Base-by-base conservation (phyloP, 2,329 filamentous ascomycete species). In the Raffaelea albimanens region DNA sequence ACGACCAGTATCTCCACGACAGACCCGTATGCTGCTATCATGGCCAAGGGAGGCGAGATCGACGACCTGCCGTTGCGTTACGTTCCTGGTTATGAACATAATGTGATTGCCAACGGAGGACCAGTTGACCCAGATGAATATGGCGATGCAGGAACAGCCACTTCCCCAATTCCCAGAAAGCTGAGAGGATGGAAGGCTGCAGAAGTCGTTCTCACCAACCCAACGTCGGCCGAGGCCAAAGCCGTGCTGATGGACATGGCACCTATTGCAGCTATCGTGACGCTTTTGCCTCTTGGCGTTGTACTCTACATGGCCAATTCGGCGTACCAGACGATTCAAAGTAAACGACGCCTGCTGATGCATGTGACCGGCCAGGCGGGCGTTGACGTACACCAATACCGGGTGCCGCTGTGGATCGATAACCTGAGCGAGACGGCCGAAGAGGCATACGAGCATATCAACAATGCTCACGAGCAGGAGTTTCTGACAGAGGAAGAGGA, bases 391-490 rank as follows among this genome's bases (percentile, higher is more conserved):
- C 72, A 78, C 16, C 75, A 80, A 43, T 95, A 95, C 59, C 78
- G 85, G 19, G 76, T 90, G 25, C 86, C 87, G 0, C 67, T 93
- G 10, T 74, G 88, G 57, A 78, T 91, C 55, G 82, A 85, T 55
- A 83, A 85, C 48, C 78, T 90, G 21, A 83, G 84, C 38, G 79
- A 78, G 48, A 83, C 82, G 21, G 83, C 91, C 14, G 88, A 95
- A 59, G 80, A 83, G 44, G 81, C 82, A 2, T 88, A 87, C 57
- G 87, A 88, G 62, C 78, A 80, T 36, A 70, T 38, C 34, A 87
- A 84, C 59, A 78, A 73, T 53, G 70, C 76, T 3, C 83, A 87
- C 56, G 70, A 72, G 44, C 79, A 88, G 51, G 82, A 87, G 43
- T 94, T 87, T 56, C 72, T 94, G 1, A 74, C 75, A 2, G 66